Evolutionary conservation across 2,329 filamentous ascomycete genomes (phyloP), one percentile per base, ranked within the genome.

Genomic region (Ceratocystis harringtonii): DNA sequence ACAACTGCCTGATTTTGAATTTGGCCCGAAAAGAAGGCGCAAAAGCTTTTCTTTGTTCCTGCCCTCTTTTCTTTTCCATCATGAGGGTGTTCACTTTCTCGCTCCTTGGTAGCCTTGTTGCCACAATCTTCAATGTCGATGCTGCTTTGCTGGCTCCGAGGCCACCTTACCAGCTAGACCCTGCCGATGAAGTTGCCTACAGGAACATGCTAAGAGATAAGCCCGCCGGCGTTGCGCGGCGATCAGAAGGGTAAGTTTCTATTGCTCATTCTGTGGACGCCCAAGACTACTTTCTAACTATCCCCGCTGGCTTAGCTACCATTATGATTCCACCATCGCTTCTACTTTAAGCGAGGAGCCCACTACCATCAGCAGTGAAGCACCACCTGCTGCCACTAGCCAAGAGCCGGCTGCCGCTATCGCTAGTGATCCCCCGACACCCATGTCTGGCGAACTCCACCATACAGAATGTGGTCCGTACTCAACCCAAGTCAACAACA

Each of bases 401-500:
- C 5, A 19, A 19, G 25, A 32, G 55, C 55, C 55, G 5, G 10
- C 55, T 36, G 55, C 6, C n/a, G 48, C 28, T 17, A 19, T 36
- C 55, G n/a, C 1, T 30, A 58, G 32, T 30, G 15, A 36, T 15
- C 28, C 28, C 2, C 10, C 45, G 15, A 28, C 30, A 36, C 62
- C 28, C 10, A 7, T 30, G 65, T 65, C 45, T 44, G 63, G 48
- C 22, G 28, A 32, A 8, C 60, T 67, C 3, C 60, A 67, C 28
- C 66, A 67, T 32, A 65, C 66, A 1, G 41, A 55, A 15, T 67
- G 66, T 32, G 45, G 22, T 7, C 55, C 45, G 1, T 60, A 62
- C 45, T 62, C 64, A 3, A 64, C 48, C 10, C 36, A 30, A 15
- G 22, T 64, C 15, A 68, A 70, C 17, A 68, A 69, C 12, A 71